A percentile compares a stretch with the other conserved stretches of the same genome.
Conservation (phyloP, 225 moss, liverwort and hornwort genomes). For the Anthoceros angustus region DNA sequence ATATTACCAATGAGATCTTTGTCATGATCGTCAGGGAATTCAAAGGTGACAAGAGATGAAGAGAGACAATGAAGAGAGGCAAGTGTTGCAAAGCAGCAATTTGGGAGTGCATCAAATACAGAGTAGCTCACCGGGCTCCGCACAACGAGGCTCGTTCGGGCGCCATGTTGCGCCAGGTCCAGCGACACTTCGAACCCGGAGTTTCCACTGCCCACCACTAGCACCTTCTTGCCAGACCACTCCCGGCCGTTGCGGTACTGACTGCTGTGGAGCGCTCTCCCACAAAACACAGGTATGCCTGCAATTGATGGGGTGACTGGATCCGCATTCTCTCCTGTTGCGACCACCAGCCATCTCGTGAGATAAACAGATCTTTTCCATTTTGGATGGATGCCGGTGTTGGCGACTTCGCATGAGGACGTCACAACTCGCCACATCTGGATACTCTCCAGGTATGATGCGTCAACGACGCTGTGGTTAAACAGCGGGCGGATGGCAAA, state of each 20-base stretch:
- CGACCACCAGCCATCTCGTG: slow-evolving; percentile 20
- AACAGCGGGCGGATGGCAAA: slow-evolving; percentile 33
- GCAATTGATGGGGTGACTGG: slow-evolving; percentile 9
- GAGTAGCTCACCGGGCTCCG: slow-evolving; percentile 10
- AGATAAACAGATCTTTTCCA: not conserved
- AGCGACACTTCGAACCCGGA: slow-evolving; percentile 35
- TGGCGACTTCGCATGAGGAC: too few relatives aligned
- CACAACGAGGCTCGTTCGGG: slow-evolving; percentile 21
- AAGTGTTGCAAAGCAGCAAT: too few relatives aligned
- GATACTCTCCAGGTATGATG: not conserved
- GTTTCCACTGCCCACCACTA: slow-evolving; percentile 31
- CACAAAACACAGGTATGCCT: slow-evolving; percentile 6
- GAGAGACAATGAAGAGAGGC: too few relatives aligned
- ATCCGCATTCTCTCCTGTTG: slow-evolving; percentile 31
- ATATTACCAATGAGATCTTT: too few relatives aligned
- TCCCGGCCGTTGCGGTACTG: slow-evolving; percentile 19
- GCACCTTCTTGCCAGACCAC: slow-evolving; percentile 14
- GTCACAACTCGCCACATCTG: not conserved
- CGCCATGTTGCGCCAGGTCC: slow-evolving; percentile 16
- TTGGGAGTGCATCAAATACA: too few relatives aligned
- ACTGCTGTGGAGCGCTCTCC: slow-evolving; percentile 15
- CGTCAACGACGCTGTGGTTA: not conserved
- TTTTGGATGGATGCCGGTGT: not conserved
- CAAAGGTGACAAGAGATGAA: too few relatives aligned
- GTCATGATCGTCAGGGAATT: too few relatives aligned